Base-by-base conservation (phyloP, 768 basidiomycete species). In the Astraeus odoratus region DNA sequence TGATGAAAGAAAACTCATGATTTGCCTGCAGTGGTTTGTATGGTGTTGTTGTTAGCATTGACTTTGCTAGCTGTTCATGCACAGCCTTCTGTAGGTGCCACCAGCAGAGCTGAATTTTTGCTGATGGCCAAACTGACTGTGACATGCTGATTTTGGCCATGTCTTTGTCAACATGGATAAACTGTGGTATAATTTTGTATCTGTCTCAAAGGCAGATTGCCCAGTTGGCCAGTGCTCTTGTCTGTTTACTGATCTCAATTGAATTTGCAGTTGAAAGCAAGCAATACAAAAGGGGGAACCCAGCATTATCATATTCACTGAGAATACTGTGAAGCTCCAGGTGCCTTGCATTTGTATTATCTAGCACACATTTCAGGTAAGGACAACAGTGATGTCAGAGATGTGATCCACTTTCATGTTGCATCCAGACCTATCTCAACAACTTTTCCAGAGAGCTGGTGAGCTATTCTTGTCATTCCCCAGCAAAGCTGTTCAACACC, bases 321-420 rank as follows among this genome's bases (percentile, higher is more conserved):
- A 60, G 44, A 16, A 59, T 43, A 20, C 49, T 48, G 35, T 60
- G 57, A 2, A 60, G 49, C 43, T 60, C 52, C 19, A 60, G 52
- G 34, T 57, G n/a, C 19, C 9, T 34, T 4, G 33, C 33, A 34
- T 34, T 34, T 5, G 15, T 34, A 34, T 34, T 34, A 34, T 34
- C 33, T 34, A 34, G n/a, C 19, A 18, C 6, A 7, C 1, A 2
- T 1, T 34, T n/a, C 19, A 18, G 19, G 33, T 9, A 2, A 1
- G n/a, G 2, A 4, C 33, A 2, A 16, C 15, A n/a, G n/a, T n/a
- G n/a, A n/a, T n/a, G 19, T 41, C 31, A 46, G 43, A 1, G 59
- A 42, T 24, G 60, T 60, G 2, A 19, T 23, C 20, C 16, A 49
- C 52, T 53, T 33, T 53, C 51, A 53, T 1, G 51, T 53, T 48